Percentiles rank a stretch among this genome's conserved stretches.
Conservation (phyloP, 73 alveolate genomes). For the Paramecium tetraurelia region DNA sequence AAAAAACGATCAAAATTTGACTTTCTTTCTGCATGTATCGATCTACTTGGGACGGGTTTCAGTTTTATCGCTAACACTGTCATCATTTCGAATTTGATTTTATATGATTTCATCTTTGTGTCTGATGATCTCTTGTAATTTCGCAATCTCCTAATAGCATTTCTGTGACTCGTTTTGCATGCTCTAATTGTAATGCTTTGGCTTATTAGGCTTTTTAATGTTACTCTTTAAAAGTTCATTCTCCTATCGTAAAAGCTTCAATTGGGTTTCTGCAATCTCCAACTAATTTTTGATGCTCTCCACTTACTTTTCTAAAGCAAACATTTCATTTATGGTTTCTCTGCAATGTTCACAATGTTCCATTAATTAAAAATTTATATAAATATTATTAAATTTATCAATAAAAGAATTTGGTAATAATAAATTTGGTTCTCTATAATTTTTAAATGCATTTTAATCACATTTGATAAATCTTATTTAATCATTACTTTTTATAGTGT, state of each 20-base stretch:
- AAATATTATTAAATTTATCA: neutral
- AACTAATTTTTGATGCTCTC: neutral
- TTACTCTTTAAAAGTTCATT: conserved; percentile 26
- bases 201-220: conserved; percentile 2
- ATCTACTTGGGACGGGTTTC: neutral
- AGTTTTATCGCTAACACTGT: neutral
- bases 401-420: neutral
- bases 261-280: neutral
- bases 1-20: neutral
- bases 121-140: neutral
- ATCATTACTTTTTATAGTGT: neutral
- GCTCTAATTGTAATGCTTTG: neutral
- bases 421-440: neutral
- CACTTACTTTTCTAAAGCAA: neutral
- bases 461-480: too few species aligned
- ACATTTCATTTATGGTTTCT: neutral
- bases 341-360: conserved; percentile 4
- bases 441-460: neutral
- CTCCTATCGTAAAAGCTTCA: conserved; percentile 26
- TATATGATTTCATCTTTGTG: neutral
- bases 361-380: neutral
- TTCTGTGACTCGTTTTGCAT: neutral
- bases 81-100: neutral
- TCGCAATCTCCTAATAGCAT: neutral
- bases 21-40: neutral